Percentiles rank a stretch among this genome's conserved stretches.
These are phyloP conservation scores for Suillus hirtellus DNA, from an alignment of 768 basidiomycete genomes.

Conservation along the genomic window DNA sequence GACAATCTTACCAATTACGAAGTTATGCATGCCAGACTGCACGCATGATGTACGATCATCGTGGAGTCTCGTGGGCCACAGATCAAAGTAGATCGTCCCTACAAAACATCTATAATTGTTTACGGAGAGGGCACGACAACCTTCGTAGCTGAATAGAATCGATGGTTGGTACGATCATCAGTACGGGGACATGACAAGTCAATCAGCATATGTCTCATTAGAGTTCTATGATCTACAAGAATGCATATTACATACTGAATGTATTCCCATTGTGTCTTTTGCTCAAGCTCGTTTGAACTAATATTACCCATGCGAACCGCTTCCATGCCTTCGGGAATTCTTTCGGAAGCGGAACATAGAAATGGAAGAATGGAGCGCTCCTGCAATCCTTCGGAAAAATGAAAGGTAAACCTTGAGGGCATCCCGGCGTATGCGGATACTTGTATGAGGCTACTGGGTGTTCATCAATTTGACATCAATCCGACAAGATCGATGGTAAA, in stretches of 20 bases:
- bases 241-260: conserved; percentile 6
- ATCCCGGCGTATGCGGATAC: neutral
- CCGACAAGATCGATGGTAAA: neutral
- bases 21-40: neutral
- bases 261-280: neutral
- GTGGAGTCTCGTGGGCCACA: neutral
- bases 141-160: neutral
- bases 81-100: neutral
- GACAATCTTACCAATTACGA: neutral
- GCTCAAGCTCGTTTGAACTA: neutral
- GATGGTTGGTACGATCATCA: neutral
- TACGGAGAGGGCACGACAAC: neutral
- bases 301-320: neutral
- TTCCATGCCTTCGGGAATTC: neutral
- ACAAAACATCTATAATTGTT: neutral
- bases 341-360: neutral
- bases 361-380: neutral
- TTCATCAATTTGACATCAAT: neutral
- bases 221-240: neutral
- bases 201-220: neutral
- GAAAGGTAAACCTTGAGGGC: neutral
- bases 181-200: neutral
- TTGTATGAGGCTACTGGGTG: neutral
- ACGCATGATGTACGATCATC: neutral
- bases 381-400: neutral